Conservation (phyloP, 805 yeast species). For the Candida ipomoeae region DNA sequence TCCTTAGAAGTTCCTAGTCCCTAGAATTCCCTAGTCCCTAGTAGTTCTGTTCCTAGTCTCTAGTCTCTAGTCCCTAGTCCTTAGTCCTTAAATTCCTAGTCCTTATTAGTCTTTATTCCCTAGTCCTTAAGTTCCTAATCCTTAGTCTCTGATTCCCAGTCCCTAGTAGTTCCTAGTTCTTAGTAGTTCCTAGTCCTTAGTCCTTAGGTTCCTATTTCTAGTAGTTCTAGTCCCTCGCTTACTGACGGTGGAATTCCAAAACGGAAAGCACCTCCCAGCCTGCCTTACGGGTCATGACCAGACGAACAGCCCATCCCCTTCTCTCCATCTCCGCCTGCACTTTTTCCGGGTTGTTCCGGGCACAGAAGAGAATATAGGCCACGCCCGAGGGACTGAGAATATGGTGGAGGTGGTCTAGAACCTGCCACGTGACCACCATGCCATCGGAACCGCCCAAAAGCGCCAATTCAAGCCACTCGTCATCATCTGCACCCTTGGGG, state of each 20-base stretch:
- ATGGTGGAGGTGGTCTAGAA: slow-evolving; percentile 51
- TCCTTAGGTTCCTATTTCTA: too few species aligned
- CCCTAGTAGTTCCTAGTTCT: too few species aligned
- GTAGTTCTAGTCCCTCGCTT: not conserved
- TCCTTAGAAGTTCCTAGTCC: too few species aligned
- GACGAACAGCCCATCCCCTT: slow-evolving; percentile 50
- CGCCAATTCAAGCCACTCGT: slow-evolving; percentile 84
- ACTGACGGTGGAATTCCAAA: slow-evolving; percentile 45
- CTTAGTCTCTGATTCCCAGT: too few species aligned
- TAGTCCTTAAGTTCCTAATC: too few species aligned
- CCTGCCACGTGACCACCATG: slow-evolving; percentile 73
- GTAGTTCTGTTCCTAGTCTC: too few species aligned
- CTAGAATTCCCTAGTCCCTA: too few species aligned
- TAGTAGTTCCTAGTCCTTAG: too few species aligned
- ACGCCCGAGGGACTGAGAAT: slow-evolving; percentile 58
- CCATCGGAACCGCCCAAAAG: slow-evolving; percentile 87
- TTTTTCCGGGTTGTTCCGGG: slow-evolving; percentile 73
- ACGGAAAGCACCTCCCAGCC: slow-evolving; percentile 94
- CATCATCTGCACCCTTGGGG: slow-evolving; percentile 45
- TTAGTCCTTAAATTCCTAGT: too few species aligned
- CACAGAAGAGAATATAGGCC: slow-evolving; percentile 89
- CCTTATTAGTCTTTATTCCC: too few species aligned
- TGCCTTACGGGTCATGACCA: slow-evolving; percentile 69
- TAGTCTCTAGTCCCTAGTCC: too few species aligned
- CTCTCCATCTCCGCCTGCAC: slow-evolving; percentile 48